A percentile compares a stretch with the other conserved stretches of the same genome.
phyloP scores from a whole-genome alignment of 306 rosid genomes.

The Quercus rubra region DNA sequence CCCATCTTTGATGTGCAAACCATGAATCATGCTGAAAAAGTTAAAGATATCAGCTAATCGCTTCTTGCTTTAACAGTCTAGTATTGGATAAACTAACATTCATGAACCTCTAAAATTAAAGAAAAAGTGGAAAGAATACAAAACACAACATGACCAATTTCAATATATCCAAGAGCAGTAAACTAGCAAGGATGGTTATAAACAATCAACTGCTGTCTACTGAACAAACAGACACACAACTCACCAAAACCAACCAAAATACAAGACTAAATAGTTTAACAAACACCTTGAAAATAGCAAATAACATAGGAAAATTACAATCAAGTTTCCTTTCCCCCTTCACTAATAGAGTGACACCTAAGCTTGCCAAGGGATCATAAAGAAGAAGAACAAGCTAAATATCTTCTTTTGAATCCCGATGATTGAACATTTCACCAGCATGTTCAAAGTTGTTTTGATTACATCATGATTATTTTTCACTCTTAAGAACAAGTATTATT shows the following conservation, averaged over 20 bases:
- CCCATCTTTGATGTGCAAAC: conserved; percentile 93
- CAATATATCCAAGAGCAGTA: not conserved
- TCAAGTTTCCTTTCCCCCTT: not conserved
- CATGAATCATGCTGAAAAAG: conserved; percentile 85
- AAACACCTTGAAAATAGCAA: not conserved
- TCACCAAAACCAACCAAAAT: too few relatives aligned
- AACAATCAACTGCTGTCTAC: not conserved
- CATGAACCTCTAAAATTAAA: not conserved
- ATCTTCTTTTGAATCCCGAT: too few relatives aligned
- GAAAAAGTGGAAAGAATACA: not conserved
- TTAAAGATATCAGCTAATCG: conserved; percentile 12
- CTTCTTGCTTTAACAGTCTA: not conserved
- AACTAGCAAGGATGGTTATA: not conserved
- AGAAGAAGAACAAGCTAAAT: too few relatives aligned
- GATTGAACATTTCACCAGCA: not conserved
- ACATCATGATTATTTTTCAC: not conserved
- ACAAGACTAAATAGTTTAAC: too few relatives aligned
- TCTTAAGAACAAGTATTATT: too few relatives aligned
- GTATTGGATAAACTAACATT: not conserved
- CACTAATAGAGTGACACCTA: too few relatives aligned
- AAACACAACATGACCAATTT: not conserved
- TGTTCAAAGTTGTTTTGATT: not conserved
- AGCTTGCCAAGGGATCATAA: too few relatives aligned
- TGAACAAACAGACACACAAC: not conserved
- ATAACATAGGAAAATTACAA: not conserved